Evolutionary conservation across 1,284 basidiomycete species (phyloP), one percentile per base, ranked within the genome.

Genomic region (Leccinum glutinopallens): DNA sequence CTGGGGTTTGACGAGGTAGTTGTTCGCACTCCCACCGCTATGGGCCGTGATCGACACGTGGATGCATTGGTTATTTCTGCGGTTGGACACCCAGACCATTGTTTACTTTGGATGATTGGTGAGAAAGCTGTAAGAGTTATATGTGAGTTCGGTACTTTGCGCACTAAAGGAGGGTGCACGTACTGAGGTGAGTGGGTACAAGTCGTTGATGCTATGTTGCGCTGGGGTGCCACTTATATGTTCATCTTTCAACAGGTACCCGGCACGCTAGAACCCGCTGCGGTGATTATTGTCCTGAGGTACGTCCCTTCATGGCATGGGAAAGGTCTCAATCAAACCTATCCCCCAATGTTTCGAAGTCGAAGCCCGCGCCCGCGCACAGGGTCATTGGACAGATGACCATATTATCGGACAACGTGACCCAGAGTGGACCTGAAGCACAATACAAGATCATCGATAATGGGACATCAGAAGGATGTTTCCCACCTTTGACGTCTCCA

Each of bases 71-170:
- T 19, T 17, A 29, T 19, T 10, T 46, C 58, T 41, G 12, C 58
- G 43, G 12, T 59, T 59, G 10, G 58, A 59, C 41, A 59, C 41
- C 58, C 58, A 59, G 29, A 59, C 58, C 58, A 58, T 58, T 4
- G 17, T 58, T 41, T 46, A 19, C 4, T 46, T 19, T 5, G 8
- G 9, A n/a, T n/a, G 41, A n/a, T 43, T n/a, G 17, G 17, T n/a
- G 8, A n/a, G 17, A 41, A 15, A 43, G 9, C 43, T 19, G 9
- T 19, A n/a, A 46, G 17, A 10, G n/a, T 43, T 19, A 9, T 43
- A 43, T n/a, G 43, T 43, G 17, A 43, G 9, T 43, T 43, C 41
- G 8, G 9, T 4, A n/a, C 17, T n/a, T 43, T n/a, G 9, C 13
- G 17, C 17, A 43, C 43, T n/a, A n/a, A n/a, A 43, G 6, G 17